Percentiles rank a stretch among this genome's conserved stretches.
Evolutionary conservation across 371 early-diverging fungal genomes (phyloP).

Genomic region (Mortierella sp.): DNA sequence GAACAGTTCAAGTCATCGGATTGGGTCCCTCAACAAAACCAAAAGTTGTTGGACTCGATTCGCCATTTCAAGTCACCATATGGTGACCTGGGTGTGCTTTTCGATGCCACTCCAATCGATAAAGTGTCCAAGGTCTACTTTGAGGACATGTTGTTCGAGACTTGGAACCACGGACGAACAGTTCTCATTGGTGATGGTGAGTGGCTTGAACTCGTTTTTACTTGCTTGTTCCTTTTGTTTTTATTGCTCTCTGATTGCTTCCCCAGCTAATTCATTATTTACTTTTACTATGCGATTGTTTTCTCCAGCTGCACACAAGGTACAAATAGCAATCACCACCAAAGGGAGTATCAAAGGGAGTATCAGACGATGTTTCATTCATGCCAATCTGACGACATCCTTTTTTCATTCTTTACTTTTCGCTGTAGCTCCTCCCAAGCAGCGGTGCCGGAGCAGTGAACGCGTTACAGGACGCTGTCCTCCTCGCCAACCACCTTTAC

Average conservation of each 20-base stretch:
- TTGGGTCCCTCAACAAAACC: conserved; percentile 22
- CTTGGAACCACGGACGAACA: conserved; percentile 31
- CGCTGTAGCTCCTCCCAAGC: conserved; percentile 26
- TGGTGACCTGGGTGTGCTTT: conserved; percentile 21
- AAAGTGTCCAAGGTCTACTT: conserved; percentile 27
- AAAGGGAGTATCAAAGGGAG: too few relatives aligned
- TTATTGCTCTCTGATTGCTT: neutral
- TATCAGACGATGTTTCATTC: neutral
- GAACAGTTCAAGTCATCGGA: conserved; percentile 16
- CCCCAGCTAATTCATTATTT: neutral
- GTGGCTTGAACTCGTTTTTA: neutral
- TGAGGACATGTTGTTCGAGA: conserved; percentile 38
- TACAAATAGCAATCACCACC: neutral
- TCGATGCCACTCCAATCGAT: conserved; percentile 26
- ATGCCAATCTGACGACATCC: neutral
- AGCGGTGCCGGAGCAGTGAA: conserved; percentile 34
- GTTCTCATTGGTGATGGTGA: conserved; percentile 41
- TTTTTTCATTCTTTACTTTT: neutral
- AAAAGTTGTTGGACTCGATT: conserved; percentile 13
- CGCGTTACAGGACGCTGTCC: conserved; percentile 37
- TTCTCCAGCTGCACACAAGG: conserved; percentile 28
- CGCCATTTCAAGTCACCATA: conserved; percentile 18
- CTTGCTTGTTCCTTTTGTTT: too few relatives aligned
- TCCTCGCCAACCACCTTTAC: conserved; percentile 33
- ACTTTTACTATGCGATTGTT: neutral